A percentile compares a stretch with the other conserved stretches of the same genome.
phyloP scores from a whole-genome alignment of 768 basidiomycete species.

The Lentinus brumalis region DNA sequence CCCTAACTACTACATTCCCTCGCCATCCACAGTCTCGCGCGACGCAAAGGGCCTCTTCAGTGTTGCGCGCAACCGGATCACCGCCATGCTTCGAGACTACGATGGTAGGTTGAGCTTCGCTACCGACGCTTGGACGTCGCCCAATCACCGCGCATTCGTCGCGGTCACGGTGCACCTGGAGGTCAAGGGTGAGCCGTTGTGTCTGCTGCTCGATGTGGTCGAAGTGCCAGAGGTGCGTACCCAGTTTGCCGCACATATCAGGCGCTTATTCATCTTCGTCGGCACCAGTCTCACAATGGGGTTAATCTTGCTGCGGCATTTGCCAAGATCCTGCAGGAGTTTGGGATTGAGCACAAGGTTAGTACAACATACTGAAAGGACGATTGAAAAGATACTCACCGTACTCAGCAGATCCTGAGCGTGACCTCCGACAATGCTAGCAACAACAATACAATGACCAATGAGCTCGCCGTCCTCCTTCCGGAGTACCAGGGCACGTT shows the following conservation, averaged over 20 bases:
- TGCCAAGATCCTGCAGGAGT: slow-evolving; percentile 35
- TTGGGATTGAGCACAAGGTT: slow-evolving; percentile 38
- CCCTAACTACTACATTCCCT: slow-evolving; percentile 36
- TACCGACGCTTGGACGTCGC: slow-evolving; percentile 41
- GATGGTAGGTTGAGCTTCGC: slow-evolving; percentile 34
- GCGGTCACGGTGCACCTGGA: slow-evolving; percentile 38
- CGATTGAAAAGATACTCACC: too few relatives aligned
- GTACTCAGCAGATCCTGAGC: neutral
- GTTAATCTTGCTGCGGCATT: slow-evolving; percentile 39
- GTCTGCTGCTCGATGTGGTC: slow-evolving; percentile 38
- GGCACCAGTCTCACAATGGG: slow-evolving; percentile 35
- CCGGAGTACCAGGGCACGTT: slow-evolving; percentile 6
- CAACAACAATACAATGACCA: slow-evolving; percentile 4
- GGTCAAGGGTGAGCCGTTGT: slow-evolving; percentile 28
- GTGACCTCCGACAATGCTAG: neutral
- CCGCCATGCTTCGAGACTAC: slow-evolving; percentile 24
- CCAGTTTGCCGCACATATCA: too few relatives aligned
- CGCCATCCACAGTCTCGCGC: slow-evolving; percentile 29
- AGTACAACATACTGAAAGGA: too few relatives aligned
- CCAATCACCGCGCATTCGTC: slow-evolving; percentile 37
- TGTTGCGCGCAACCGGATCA: slow-evolving; percentile 19
- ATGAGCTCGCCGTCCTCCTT: neutral
- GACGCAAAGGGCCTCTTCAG: slow-evolving; percentile 34
- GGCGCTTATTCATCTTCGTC: too few relatives aligned
- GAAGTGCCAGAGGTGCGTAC: slow-evolving; percentile 34